Evolutionary conservation across 257 asterid species (phyloP).

Genomic region (Petrea volubilis): DNA sequence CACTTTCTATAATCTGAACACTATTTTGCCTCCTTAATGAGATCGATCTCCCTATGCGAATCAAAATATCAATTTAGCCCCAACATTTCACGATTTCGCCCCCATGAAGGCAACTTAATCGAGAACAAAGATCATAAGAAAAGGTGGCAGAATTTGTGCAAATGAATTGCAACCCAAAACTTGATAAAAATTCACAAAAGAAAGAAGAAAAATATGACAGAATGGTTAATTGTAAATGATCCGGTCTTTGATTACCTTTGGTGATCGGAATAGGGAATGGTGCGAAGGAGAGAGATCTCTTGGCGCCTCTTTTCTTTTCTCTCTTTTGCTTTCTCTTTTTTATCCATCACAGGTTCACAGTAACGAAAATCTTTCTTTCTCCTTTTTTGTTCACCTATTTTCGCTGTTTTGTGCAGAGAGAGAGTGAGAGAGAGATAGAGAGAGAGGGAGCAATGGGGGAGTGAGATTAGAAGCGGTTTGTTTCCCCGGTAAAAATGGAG

Average conservation of each 20-base stretch:
- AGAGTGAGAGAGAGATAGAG: background rate
- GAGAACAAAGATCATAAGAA: background rate
- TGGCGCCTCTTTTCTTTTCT: slow-evolving; percentile 91
- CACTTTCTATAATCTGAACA: too few species aligned
- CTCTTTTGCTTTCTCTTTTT: slow-evolving; percentile 75
- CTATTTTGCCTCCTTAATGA: too few species aligned
- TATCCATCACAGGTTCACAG: slow-evolving; percentile 61
- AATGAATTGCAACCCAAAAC: background rate
- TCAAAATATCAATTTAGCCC: too few species aligned
- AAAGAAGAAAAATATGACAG: too few species aligned
- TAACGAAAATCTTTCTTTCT: too few species aligned
- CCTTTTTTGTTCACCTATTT: background rate
- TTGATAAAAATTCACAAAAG: background rate
- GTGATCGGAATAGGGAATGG: slow-evolving; percentile 93
- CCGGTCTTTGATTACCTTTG: slow-evolving; percentile 50
- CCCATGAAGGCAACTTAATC: background rate
- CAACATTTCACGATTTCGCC: background rate
- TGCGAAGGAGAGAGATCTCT: slow-evolving; percentile 88
- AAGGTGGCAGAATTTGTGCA: background rate
- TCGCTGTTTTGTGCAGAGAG: background rate
- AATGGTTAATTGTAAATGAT: background rate
- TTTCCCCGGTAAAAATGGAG: slow-evolving; percentile 36
- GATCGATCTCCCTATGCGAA: too few species aligned
- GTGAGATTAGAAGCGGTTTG: slow-evolving; percentile 9
- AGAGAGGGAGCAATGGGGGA: background rate